phyloP scores from a whole-genome alignment of 108 stramenopile species.

The Epithemia pelagica region DNA sequence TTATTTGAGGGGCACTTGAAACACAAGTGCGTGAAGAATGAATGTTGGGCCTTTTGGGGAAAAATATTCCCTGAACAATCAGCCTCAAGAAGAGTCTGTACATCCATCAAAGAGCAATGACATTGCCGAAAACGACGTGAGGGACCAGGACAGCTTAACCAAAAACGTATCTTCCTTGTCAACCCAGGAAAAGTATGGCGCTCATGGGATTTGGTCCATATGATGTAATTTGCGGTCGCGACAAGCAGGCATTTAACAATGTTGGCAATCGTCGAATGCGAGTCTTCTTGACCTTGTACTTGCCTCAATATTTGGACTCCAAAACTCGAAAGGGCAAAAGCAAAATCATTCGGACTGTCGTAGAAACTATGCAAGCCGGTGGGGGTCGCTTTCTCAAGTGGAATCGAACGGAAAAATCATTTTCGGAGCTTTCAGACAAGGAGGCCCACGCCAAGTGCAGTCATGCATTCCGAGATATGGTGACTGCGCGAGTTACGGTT shows the following conservation, averaged over 20 bases:
- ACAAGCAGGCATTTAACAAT: conserved; percentile 21
- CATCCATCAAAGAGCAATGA: too few species aligned
- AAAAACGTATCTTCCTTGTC: too few species aligned
- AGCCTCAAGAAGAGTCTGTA: too few species aligned
- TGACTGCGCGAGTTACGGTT: conserved; percentile 6
- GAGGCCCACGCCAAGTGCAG: conserved; percentile 25
- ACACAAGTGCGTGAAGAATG: too few species aligned
- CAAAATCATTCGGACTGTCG: conserved; percentile 16
- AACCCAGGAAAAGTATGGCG: too few species aligned
- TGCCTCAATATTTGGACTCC: conserved; percentile 15
- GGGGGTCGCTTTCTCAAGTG: conserved; percentile 5
- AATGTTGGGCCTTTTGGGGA: too few species aligned
- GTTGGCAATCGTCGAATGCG: conserved; percentile 36
- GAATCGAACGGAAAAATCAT: not conserved
- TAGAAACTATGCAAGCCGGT: conserved; percentile 12
- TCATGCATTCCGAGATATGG: conserved; percentile 27
- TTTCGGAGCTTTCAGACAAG: conserved; percentile 12
- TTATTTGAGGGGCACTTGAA: too few species aligned
- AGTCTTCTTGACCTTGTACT: conserved; percentile 18
- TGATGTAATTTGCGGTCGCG: too few species aligned
- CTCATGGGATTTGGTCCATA: conserved; percentile 27
- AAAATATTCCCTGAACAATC: too few species aligned
- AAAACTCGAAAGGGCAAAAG: conserved; percentile 11
- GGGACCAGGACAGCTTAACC: too few species aligned
- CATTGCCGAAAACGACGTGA: too few species aligned